Base-by-base conservation (phyloP, 1,139 yeast species). In the Suhomyces terraborum region DNA sequence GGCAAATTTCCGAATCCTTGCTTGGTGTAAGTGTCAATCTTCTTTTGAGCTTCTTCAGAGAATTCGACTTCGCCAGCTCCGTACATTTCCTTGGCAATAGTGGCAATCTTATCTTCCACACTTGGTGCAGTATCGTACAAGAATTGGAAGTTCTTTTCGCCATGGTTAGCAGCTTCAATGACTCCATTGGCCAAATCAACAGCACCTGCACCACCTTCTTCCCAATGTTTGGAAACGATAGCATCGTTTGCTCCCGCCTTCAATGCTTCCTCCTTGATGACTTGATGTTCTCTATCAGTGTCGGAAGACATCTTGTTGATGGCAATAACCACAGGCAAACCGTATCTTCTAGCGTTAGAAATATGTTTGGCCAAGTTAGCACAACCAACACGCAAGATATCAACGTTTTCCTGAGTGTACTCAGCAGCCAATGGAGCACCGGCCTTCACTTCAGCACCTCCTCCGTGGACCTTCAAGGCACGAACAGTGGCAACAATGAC, bases 401-500 rank as follows among this genome's bases (percentile, higher is more conserved):
- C 98, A 43, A 83, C 77, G 65, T 93, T 86, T 70, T 93, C 98
- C 57, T 78, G 78, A 43, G 87, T 76, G 71, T 93, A 93, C 59
- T 80, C 97, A 40, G 81, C 74, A 46, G 98, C 95, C 61, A 93
- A 77, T 51, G 95, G 84, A 42, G 87, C 84, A 59, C 98, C 98
- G 35, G 98, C 96, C 67, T 88, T 88, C 51, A 93, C 98, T 58
- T 88, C 96, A 28, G 98, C 96, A 49, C 96, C 98, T 60, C 98
- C 98, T 53, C 98, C 98, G 64, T 93, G 98, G 36, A 88, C 88
- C 72, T 93, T 93, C 66, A 93, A 79, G 25, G 98, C 98, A 67
- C 98, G 84, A 35, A 89, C 96, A 36, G 98, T 93, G 37, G 98
- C 98, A 43, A 93, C 98, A 61, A 93, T 85, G 44, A 93, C 95